These are phyloP conservation scores for Linaria vulgaris DNA, from an alignment of 257 asterid genomes.

Conservation along the genomic window DNA sequence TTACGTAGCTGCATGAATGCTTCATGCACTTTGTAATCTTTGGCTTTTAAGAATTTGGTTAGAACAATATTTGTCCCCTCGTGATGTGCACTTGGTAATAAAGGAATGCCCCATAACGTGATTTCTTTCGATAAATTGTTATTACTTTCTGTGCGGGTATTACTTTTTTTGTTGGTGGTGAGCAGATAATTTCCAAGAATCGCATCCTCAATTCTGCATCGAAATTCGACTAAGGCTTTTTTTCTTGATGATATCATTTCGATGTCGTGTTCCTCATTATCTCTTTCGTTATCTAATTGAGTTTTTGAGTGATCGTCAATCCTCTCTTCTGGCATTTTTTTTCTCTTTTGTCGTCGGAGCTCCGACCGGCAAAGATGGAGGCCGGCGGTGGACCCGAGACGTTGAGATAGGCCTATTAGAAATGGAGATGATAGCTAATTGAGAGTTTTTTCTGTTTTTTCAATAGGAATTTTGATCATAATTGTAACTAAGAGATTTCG, in stretches of 20 bases:
- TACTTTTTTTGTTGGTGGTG: conserved; percentile 20
- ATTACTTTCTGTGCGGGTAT: background rate
- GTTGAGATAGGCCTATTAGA: conserved; percentile 6
- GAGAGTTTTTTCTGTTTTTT: background rate
- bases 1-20: conserved; percentile 52
- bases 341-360: conserved; percentile 24
- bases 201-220: conserved; percentile 62
- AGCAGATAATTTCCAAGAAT: conserved; percentile 44
- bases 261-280: conserved; percentile 27
- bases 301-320: conserved; percentile 5
- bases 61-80: conserved; percentile 52
- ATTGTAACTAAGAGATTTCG: conserved; percentile 19
- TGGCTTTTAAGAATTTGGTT: conserved; percentile 62
- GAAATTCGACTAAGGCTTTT: conserved; percentile 50
- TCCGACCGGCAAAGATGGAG: conserved; percentile 37
- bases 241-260: conserved; percentile 28
- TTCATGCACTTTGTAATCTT: conserved; percentile 50
- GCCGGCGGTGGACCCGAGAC: conserved; percentile 30
- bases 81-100: conserved; percentile 53
- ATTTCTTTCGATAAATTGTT: conserved; percentile 25
- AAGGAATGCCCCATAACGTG: conserved; percentile 74
- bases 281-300: conserved; percentile 28
- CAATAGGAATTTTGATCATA: too few species aligned
- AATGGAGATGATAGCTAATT: conserved; percentile 15
- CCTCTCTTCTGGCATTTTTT: conserved; percentile 36